Evolutionary conservation across 2,329 filamentous ascomycete species (phyloP).

Genomic region (Aotearoamyces nothofagi): DNA sequence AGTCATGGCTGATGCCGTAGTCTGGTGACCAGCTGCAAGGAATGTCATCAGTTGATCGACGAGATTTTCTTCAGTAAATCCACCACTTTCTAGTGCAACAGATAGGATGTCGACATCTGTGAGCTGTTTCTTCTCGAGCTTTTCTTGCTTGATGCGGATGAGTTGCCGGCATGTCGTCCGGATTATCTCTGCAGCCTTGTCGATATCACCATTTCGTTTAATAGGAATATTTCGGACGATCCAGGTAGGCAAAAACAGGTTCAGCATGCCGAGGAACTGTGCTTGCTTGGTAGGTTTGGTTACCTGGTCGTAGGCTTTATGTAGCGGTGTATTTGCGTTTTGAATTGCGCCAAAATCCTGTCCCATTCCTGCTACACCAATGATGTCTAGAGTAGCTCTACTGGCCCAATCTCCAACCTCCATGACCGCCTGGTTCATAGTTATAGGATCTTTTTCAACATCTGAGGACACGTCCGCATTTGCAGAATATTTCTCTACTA

Average conservation of each 20-base stretch:
- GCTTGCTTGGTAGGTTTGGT: conserved; percentile 37
- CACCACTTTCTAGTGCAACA: conserved; percentile 61
- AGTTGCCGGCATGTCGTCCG: conserved; percentile 52
- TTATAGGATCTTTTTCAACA: conserved; percentile 11
- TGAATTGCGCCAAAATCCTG: conserved; percentile 53
- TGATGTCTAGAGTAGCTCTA: conserved; percentile 59
- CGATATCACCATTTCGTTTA: conserved; percentile 51
- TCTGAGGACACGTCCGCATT: conserved; percentile 19
- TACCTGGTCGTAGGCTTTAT: conserved; percentile 36
- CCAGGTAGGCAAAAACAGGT: conserved; percentile 46
- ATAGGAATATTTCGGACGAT: conserved; percentile 50
- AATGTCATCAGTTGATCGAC: conserved; percentile 87
- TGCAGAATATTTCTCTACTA: conserved; percentile 26
- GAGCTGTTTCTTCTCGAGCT: conserved; percentile 31
- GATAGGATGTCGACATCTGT: conserved; percentile 61
- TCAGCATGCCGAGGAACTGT: conserved; percentile 39
- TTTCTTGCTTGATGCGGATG: conserved; percentile 53
- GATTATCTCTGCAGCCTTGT: conserved; percentile 39
- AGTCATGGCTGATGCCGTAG: conserved; percentile 60
- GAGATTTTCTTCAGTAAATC: conserved; percentile 65
- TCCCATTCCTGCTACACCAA: conserved; percentile 57
- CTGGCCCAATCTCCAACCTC: conserved; percentile 49
- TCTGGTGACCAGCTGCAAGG: conserved; percentile 70
- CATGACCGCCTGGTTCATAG: conserved; percentile 26
- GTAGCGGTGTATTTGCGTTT: conserved; percentile 43